Evolutionary conservation across 2,329 filamentous ascomycete species (phyloP).

Genomic region (Chaetomiaceae sp.): DNA sequence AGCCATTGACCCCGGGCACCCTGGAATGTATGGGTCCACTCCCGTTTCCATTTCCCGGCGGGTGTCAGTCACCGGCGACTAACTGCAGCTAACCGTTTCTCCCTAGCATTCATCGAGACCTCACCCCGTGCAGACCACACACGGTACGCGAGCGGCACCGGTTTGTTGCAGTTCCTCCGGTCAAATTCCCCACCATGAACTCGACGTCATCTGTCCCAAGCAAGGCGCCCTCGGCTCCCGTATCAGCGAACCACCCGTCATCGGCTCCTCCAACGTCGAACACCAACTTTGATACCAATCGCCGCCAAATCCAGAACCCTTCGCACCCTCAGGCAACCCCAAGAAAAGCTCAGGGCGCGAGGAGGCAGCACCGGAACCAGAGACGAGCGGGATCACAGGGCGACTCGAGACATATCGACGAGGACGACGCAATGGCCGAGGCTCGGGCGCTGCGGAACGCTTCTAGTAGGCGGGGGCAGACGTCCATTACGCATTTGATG

Average conservation of each 20-base stretch:
- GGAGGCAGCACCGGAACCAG: conserved; percentile 80
- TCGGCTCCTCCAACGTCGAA: conserved; percentile 40
- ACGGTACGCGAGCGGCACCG: neutral
- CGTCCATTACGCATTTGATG: conserved; percentile 94
- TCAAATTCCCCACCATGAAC: conserved; percentile 28
- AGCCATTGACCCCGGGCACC: neutral
- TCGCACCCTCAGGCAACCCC: conserved; percentile 43
- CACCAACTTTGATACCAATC: conserved; percentile 47
- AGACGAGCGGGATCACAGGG: conserved; percentile 55
- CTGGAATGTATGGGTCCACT: neutral
- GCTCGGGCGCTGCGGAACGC: conserved; percentile 56
- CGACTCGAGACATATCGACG: conserved; percentile 41
- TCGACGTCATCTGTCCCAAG: conserved; percentile 39
- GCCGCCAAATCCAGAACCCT: conserved; percentile 41
- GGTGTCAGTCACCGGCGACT: conserved; percentile 1
- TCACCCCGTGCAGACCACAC: neutral
- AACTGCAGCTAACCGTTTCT: neutral
- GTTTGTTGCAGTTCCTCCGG: neutral
- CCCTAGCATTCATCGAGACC: neutral
- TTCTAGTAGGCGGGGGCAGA: conserved; percentile 79
- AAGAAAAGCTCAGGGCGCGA: conserved; percentile 70
- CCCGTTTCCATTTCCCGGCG: neutral
- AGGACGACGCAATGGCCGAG: conserved; percentile 87
- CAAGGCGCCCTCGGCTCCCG: conserved; percentile 47
- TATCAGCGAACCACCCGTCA: conserved; percentile 39